Evolutionary conservation across 2,329 filamentous ascomycete species (phyloP), one percentile per base, ranked within the genome.

Genomic region (Seiridium unicorne): DNA sequence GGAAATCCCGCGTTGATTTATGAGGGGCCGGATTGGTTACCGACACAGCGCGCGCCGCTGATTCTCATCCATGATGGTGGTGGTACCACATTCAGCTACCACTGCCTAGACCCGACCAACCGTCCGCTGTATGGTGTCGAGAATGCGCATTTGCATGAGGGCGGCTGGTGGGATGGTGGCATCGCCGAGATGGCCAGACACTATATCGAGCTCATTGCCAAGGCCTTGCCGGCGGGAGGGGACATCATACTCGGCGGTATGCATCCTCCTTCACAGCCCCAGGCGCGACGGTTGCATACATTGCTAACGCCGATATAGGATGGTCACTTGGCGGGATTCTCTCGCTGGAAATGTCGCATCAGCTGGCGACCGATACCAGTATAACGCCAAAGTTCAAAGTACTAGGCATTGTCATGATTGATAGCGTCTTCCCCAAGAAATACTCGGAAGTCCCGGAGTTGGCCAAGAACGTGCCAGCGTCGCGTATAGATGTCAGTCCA

Each of bases 51-150:
- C 9, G 64, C 75, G n/a, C 84, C 84, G 2, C 73, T 85, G 51
- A 73, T 88, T 60, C 77, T 88, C 48, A 74, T 87, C 44, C 85
- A 88, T 71, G 85, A 88, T 62, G 85, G 85, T 63, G 84, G 85
- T 64, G 85, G 85, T 67, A 87, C 84, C 2, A 81, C 79, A 2
- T 86, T 84, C 66, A 79, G 77, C 64, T 87, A 87, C 69, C 78
- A 84, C 70, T 81, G 80, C 62, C 75, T 88, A 3, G 76, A 79
- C 18, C 66, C 75, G 1, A 73, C 87, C 31, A 70, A 72, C 40
- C 81, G 85, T 4, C 71, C 75, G 18, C 70, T 85, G 44, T 85
- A 81, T 63, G 84, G 79, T 56, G 83, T 88, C 59, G 72, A 77
- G 61, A 87, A 87, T 68, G 81, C 84, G 4, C 73, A 75, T 60